A percentile compares a stretch with the other conserved stretches of the same genome.
Evolutionary conservation across 331 rosid species (phyloP).

Genomic region (Erythrophleum ivorense): DNA sequence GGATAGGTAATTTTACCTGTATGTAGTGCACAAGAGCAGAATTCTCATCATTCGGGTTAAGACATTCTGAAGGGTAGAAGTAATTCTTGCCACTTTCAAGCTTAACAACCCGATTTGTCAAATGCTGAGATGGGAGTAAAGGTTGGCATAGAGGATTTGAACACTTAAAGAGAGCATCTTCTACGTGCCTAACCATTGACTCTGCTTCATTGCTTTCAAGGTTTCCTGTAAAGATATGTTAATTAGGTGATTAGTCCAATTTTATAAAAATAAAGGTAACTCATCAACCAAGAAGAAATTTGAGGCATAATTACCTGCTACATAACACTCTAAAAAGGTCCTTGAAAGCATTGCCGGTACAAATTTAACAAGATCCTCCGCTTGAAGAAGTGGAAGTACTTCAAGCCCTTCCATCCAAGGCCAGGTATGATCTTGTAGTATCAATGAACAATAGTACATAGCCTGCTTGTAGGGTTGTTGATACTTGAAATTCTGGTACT

Average conservation of each 20-base stretch:
- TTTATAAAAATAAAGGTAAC: slow-evolving; percentile 33
- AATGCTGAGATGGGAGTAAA: slow-evolving; percentile 79
- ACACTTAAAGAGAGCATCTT: slow-evolving; percentile 68
- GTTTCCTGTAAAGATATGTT: slow-evolving; percentile 63
- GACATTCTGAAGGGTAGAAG: slow-evolving; percentile 83
- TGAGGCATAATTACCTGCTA: slow-evolving; percentile 64
- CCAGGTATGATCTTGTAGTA: slow-evolving; percentile 72
- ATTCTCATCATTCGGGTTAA: slow-evolving; percentile 83
- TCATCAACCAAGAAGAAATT: slow-evolving; percentile 20
- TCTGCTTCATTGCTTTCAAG: slow-evolving; percentile 76
- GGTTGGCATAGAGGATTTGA: slow-evolving; percentile 67
- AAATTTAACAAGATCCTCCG: slow-evolving; percentile 82
- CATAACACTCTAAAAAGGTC: slow-evolving; percentile 75
- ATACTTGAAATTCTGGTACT: slow-evolving; percentile 82
- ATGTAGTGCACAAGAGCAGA: slow-evolving; percentile 85
- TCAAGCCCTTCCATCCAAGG: slow-evolving; percentile 83
- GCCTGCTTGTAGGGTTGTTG: slow-evolving; percentile 94
- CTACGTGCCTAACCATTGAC: slow-evolving; percentile 68
- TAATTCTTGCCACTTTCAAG: slow-evolving; percentile 70
- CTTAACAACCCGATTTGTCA: slow-evolving; percentile 79
- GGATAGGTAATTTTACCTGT: slow-evolving; percentile 60
- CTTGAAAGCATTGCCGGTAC: slow-evolving; percentile 85
- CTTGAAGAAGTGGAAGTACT: slow-evolving; percentile 73
- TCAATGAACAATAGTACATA: slow-evolving; percentile 77
- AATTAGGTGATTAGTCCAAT: slow-evolving; percentile 16